Percentiles rank a stretch among this genome's conserved stretches.
Evolutionary conservation across 1,139 yeast species (phyloP).

Genomic region (Tardiomyces digboiensis): DNA sequence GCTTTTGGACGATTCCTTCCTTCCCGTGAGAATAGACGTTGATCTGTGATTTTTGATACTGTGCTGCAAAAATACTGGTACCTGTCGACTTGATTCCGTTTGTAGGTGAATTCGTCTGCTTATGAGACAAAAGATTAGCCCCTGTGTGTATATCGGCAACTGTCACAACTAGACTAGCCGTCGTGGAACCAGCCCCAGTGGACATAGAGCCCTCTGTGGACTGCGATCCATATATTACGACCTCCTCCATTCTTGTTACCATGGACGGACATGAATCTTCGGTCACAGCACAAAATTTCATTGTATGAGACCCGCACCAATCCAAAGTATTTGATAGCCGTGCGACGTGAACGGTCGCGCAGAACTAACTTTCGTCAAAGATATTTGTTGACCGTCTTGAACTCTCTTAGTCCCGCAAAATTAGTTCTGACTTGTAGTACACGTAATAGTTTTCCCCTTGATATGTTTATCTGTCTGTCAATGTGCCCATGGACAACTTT

Average conservation of each 20-base stretch:
- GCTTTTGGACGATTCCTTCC: conserved; percentile 73
- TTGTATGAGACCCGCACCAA: not conserved
- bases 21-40: conserved; percentile 69
- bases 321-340: too few species aligned
- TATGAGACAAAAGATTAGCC: conserved; percentile 16
- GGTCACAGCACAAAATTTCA: not conserved
- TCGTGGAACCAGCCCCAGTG: not conserved
- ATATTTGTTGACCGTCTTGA: too few species aligned
- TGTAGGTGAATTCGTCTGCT: conserved; percentile 26
- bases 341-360: too few species aligned
- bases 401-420: too few species aligned
- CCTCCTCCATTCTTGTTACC: conserved; percentile 16
- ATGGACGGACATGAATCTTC: not conserved
- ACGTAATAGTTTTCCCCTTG: too few species aligned
- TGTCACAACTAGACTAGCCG: conserved; percentile 8
- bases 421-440: too few species aligned
- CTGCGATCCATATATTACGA: conserved; percentile 18
- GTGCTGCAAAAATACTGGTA: conserved; percentile 50
- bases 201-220: conserved; percentile 2
- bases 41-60: conserved; percentile 59
- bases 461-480: too few species aligned
- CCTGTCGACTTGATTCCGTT: conserved; percentile 40
- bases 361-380: too few species aligned
- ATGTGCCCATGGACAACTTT: too few species aligned
- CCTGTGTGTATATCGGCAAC: conserved; percentile 19